These are phyloP conservation scores for Pelargonium myrrhifolium DNA, from an alignment of 441 rosid genomes.

Conservation along the genomic window DNA sequence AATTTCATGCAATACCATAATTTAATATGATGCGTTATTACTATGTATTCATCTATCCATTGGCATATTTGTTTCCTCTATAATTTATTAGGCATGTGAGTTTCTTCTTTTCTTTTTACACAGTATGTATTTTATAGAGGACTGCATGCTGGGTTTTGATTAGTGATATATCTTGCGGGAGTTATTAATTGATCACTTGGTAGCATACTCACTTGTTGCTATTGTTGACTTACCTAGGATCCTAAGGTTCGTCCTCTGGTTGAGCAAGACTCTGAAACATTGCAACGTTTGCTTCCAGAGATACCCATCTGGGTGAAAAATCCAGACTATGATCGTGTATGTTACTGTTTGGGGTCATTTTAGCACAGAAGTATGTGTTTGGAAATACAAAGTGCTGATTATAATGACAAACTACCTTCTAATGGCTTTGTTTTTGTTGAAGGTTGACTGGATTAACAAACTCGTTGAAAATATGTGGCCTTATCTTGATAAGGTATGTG, in stretches of 20 bases:
- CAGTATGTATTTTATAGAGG: not conserved
- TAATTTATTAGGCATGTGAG: not conserved
- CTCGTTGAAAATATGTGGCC: conserved; percentile 60
- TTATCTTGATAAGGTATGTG: conserved; percentile 44
- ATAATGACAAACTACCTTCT: not conserved
- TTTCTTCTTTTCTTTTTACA: not conserved
- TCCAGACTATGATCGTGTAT: conserved; percentile 70
- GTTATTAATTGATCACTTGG: not conserved
- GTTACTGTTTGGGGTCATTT: conserved; percentile 19
- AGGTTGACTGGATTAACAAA: conserved; percentile 73
- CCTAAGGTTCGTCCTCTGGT: conserved; percentile 45
- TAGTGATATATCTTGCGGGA: not conserved
- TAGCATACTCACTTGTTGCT: conserved; percentile 7
- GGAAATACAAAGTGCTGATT: not conserved
- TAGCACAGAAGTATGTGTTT: not conserved
- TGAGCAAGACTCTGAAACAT: conserved; percentile 38
- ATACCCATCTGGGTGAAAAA: conserved; percentile 65
- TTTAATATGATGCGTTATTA: not conserved
- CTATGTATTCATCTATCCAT: too few species aligned
- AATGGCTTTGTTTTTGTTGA: conserved; percentile 16
- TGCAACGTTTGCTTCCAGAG: conserved; percentile 41
- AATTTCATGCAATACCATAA: not conserved
- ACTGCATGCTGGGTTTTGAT: not conserved
- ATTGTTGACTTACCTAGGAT: conserved; percentile 35
- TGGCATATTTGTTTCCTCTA: too few species aligned